Evolutionary conservation across 1,139 yeast species (phyloP), one percentile per base, ranked within the genome.

Genomic region (Wickerhamiella pararugosa): DNA sequence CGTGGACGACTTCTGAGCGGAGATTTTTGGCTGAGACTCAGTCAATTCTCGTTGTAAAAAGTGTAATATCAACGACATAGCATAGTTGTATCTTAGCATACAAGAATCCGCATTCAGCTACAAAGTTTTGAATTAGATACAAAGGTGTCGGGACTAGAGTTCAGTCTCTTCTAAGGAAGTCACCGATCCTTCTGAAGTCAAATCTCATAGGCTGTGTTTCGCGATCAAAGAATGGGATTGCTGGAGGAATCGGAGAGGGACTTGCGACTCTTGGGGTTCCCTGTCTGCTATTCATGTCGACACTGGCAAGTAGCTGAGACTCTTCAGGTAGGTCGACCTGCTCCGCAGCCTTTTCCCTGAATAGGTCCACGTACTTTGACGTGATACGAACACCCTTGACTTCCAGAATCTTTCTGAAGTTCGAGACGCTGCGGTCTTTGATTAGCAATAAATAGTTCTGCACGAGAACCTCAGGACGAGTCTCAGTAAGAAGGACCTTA

Each of bases 381-480:
- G 53, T 75, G 42, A 67, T 61, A 32, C 60, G 59, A 21, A 76
- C 64, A 5, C 79, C 78, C 58, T 81, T 82, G 47, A 82, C 65
- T 30, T 68, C 71, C 43, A 83, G 63, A 5, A 83, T 63, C 54
- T 80, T 82, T 46, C 62, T 57, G 54, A 82, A 82, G 53, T 83
- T 83, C 10, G 63, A 60, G 26, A 71, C 59, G 15, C 77, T 75
- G 42, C 67, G 67, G 58, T 83, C 94, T 3, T 79, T 79, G 47
- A 83, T 69, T 21, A 79, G 63, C 47, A 69, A 69, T 55, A 82
- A 74, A 58, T 83, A 83, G 52, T 69, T 74, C 44, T 73, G 74
- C 3, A 81, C 75, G 30, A 81, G 68, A 11, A 73, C 75, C 45
- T 80, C 76, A 62, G 63, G 72, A 10, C 73, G 69, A 3, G 67